phyloP scores from a whole-genome alignment of 108 stramenopile genomes.

The Epithemia pelagica region DNA sequence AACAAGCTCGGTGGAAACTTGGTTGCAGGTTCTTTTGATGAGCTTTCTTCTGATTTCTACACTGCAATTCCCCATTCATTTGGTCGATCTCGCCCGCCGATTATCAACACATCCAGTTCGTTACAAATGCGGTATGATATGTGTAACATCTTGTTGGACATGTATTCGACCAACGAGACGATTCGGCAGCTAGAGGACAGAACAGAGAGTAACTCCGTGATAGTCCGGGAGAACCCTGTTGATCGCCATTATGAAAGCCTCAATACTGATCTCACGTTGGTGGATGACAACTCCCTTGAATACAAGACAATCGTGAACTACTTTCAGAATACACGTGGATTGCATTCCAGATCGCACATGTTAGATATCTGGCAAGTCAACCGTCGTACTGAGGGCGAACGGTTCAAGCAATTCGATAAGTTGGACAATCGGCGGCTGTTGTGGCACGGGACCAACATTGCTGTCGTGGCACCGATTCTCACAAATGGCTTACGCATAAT shows the following conservation, averaged over 20 bases:
- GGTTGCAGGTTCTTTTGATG: constrained; percentile 7
- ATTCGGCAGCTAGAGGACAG: constrained; percentile 6
- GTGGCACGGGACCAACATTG: constrained; percentile 58
- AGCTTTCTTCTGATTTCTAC: constrained; percentile 33
- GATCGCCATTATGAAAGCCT: constrained; percentile 29
- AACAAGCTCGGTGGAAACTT: constrained; percentile 14
- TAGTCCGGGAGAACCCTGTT: constrained; percentile 21
- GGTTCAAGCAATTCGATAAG: constrained; percentile 32
- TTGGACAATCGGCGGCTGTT: constrained; percentile 36
- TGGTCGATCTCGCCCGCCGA: constrained; percentile 34
- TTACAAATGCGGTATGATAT: constrained; percentile 37
- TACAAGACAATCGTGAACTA: constrained; percentile 17
- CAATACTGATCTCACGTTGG: constrained; percentile 22
- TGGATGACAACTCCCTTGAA: constrained; percentile 13
- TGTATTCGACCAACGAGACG: constrained; percentile 30
- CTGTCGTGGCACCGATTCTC: constrained; percentile 50
- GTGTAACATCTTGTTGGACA: constrained; percentile 38
- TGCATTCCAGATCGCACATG: constrained; percentile 6
- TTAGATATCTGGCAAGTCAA: constrained; percentile 33
- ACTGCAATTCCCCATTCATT: constrained; percentile 48
- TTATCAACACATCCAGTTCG: constrained; percentile 24
- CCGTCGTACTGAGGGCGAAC: constrained; percentile 29
- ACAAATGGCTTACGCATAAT: constrained; percentile 50
- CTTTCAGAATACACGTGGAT: constrained; percentile 3
- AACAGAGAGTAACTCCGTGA: not conserved